These are phyloP conservation scores for Nicotiana undulata DNA, from an alignment of 257 asterid genomes.

Conservation along the genomic window DNA sequence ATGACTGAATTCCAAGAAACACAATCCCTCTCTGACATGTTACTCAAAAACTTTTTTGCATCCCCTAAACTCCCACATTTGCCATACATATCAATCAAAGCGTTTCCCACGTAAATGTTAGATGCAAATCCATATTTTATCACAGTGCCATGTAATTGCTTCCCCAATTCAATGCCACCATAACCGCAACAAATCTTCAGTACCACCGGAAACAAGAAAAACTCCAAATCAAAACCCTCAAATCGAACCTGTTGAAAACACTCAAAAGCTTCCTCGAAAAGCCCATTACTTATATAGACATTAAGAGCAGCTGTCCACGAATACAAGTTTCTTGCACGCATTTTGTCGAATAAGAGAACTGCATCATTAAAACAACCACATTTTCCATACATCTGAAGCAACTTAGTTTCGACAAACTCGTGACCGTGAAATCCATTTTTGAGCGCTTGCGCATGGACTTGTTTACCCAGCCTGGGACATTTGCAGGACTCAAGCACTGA, in stretches of 20 bases:
- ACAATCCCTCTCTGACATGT: conserved; percentile 37
- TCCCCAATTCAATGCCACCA: conserved; percentile 62
- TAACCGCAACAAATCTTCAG: conserved; percentile 57
- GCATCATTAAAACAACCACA: conserved; percentile 31
- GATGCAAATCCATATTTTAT: conserved; percentile 39
- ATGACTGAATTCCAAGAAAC: conserved; percentile 76
- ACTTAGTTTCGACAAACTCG: conserved; percentile 53
- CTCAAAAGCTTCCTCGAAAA: conserved; percentile 34
- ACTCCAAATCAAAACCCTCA: conserved; percentile 58
- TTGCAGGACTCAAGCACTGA: conserved; percentile 48
- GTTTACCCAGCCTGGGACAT: conserved; percentile 36
- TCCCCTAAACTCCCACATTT: conserved; percentile 51
- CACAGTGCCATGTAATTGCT: conserved; percentile 55
- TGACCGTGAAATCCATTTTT: conserved; percentile 53
- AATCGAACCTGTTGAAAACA: conserved; percentile 29
- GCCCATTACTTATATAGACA: conserved; percentile 33
- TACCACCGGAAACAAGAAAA: conserved; percentile 57
- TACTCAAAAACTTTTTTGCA: conserved; percentile 39
- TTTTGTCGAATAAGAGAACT: conserved; percentile 43
- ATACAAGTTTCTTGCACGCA: conserved; percentile 52
- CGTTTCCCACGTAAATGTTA: conserved; percentile 60
- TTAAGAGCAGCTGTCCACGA: conserved; percentile 44
- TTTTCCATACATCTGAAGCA: conserved; percentile 49
- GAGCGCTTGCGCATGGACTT: conserved; percentile 56
- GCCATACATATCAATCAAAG: conserved; percentile 74